Evolutionary conservation across 1,284 basidiomycete genomes (phyloP).

Genomic region (Trichosporon sp.): DNA sequence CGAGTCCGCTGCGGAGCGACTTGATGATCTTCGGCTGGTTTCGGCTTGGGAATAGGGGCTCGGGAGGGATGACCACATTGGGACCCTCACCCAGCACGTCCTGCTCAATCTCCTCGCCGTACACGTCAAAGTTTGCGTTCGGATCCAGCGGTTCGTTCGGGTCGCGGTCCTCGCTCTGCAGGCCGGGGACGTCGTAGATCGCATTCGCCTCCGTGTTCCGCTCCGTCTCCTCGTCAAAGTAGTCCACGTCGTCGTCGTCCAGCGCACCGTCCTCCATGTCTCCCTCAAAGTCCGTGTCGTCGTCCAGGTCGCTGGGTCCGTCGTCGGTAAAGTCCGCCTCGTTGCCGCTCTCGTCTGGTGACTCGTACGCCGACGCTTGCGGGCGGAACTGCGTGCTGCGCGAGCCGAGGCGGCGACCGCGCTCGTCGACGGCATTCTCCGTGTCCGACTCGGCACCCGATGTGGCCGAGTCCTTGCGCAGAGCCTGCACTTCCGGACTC

Average conservation of each 20-base stretch:
- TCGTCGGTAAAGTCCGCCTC: constrained; percentile 41
- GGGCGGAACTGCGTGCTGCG: constrained; percentile 34
- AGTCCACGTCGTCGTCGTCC: constrained; percentile 46
- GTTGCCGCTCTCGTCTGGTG: constrained; percentile 31
- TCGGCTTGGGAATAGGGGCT: constrained; percentile 34
- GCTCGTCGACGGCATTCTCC: constrained; percentile 46
- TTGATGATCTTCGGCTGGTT: constrained; percentile 26
- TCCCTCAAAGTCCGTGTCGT: constrained; percentile 20
- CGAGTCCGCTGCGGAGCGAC: constrained; percentile 34
- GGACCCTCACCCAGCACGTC: constrained; percentile 56
- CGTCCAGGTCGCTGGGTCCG: constrained; percentile 39
- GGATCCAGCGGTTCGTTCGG: constrained; percentile 23
- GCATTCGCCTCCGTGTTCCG: constrained; percentile 70
- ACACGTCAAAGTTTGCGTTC: constrained; percentile 20
- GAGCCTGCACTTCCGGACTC: constrained; percentile 65
- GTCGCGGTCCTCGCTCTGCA: constrained; percentile 33
- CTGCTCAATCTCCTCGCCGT: constrained; percentile 52
- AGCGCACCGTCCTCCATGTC: constrained; percentile 50
- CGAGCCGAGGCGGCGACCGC: constrained; percentile 30
- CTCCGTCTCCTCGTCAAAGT: constrained; percentile 71
- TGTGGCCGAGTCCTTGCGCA: constrained; percentile 53
- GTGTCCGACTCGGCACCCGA: constrained; percentile 63
- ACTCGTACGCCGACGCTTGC: constrained; percentile 43
- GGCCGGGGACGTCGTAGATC: constrained; percentile 22
- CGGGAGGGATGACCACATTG: constrained; percentile 62